Base-by-base conservation (phyloP, 345 rosid genomes). In the Carallia pectinifolia region DNA sequence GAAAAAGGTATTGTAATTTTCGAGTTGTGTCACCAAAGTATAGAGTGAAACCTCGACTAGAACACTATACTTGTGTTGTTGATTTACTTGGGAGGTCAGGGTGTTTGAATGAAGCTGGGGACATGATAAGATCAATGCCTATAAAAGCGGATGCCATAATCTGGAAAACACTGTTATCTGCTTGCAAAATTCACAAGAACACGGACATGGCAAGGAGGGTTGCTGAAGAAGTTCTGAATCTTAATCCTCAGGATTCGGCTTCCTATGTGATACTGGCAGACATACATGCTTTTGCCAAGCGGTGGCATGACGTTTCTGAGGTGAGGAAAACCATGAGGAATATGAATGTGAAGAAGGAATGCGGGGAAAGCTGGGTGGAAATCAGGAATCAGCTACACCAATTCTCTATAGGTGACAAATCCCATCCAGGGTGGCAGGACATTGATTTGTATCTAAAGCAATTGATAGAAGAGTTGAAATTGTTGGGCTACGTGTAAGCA, bases 291-390 rank as follows among this genome's bases (percentile, higher is more conserved):
- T 85, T 88, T 36, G 83, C 83, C 36, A 81, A 82, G 82, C 73
- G 85, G 58, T 90, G 93, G 97, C 52, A 79, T 8, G 85, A 79
- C 53, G 97, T 88, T 50, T 90, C 94, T 0, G 82, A 78, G 69
- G 84, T 87, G 47, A 83, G 97, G 60, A 85, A 74, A 73, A 68
- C 80, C 9, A 87, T 87, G 94, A 88, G 89, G 72, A 89, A 82
- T 53, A 83, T 71, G 83, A 75, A 77, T 6, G 83, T 88, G 77
- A 88, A 87, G 85, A 90, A 90, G 81, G 94, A 87, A 68, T 85
- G 90, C 0, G 89, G 97, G n/a, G 39, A 88, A 72, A 90, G 97
- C 81, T 88, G 97, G 94, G 36, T 90, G 78, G 92, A 90, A 73
- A 72, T 85, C 61, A 87, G 81, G 74, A 87, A 85, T 71, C 80